Conservation (phyloP, 305 asterid genomes). For the Plantago coronopus region DNA sequence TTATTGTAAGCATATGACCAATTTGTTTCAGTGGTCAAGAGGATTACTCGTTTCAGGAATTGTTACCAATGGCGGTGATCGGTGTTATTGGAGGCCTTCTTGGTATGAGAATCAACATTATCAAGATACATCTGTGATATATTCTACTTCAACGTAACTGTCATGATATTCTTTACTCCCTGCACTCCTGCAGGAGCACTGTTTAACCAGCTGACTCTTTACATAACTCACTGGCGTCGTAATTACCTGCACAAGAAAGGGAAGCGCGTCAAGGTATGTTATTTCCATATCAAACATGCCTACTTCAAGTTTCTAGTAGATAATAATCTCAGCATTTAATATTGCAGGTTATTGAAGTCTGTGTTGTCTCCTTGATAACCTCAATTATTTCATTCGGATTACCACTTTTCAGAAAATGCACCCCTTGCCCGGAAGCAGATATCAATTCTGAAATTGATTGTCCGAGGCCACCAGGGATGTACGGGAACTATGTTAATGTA, state of each 20-base stretch:
- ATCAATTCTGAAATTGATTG: conserved; percentile 80
- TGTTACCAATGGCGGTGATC: conserved; percentile 93
- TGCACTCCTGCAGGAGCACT: conserved; percentile 75
- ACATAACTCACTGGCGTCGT: conserved; percentile 81
- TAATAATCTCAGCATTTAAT: conserved; percentile 21
- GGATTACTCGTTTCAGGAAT: conserved; percentile 89
- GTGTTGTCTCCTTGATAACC: conserved; percentile 78
- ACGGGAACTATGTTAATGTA: conserved; percentile 93
- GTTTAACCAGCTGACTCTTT: conserved; percentile 86
- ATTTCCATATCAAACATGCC: conserved; percentile 19
- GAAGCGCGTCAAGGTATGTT: conserved; percentile 73
- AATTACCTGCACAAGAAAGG: conserved; percentile 92
- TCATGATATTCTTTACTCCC: conserved; percentile 3
- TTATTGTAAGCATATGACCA: conserved; percentile 33
- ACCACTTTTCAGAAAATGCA: conserved; percentile 84
- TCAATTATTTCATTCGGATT: conserved; percentile 85
- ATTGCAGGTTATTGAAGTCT: conserved; percentile 82
- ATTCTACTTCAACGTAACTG: conserved; percentile 18
- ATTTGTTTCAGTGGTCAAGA: conserved; percentile 88
- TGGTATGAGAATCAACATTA: conserved; percentile 45
- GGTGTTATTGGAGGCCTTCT: conserved; percentile 97
- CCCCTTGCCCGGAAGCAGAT: conserved; percentile 88
- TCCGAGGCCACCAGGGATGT: conserved; percentile 95
- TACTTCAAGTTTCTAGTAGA: conserved; percentile 16
- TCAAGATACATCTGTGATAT: conserved; percentile 21